These are phyloP conservation scores for Corniculantispora saksenae DNA, from an alignment of 2,329 filamentous ascomycete species.

Conservation along the genomic window DNA sequence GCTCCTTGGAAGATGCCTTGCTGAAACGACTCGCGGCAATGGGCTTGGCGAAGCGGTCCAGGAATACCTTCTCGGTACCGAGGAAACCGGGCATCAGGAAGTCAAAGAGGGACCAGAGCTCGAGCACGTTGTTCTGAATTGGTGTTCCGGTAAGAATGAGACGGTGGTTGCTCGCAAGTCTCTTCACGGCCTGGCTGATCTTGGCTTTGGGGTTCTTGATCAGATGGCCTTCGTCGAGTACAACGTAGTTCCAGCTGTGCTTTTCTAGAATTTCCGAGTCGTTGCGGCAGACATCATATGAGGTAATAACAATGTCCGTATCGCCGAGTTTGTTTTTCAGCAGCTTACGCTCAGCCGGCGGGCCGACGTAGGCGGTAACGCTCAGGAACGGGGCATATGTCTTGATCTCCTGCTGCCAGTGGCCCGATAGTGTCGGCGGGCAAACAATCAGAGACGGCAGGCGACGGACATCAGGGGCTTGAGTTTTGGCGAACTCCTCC, in stretches of 20 bases:
- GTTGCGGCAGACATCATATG: slow-evolving; percentile 96
- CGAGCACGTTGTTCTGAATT: slow-evolving; percentile 96
- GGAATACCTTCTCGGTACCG: slow-evolving; percentile 90
- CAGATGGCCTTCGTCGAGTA: slow-evolving; percentile 93
- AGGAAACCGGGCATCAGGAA: slow-evolving; percentile 99
- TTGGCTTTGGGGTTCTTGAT: slow-evolving; percentile 99
- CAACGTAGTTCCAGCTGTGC: slow-evolving; percentile 94
- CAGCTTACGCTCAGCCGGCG: slow-evolving; percentile 75
- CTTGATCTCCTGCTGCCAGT: slow-evolving; percentile 98
- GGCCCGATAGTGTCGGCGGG: slow-evolving; percentile 91
- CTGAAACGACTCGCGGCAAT: slow-evolving; percentile 93
- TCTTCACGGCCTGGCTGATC: slow-evolving; percentile 90
- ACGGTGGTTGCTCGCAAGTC: slow-evolving; percentile 85
- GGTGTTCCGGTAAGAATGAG: slow-evolving; percentile 95
- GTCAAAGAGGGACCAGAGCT: slow-evolving; percentile 97
- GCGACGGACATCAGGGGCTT: slow-evolving; percentile 73
- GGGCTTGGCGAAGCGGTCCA: slow-evolving; percentile 91
- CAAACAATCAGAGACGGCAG: slow-evolving; percentile 94
- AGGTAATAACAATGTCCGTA: slow-evolving; percentile 93
- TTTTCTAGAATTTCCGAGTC: slow-evolving; percentile 82
- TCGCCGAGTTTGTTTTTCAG: slow-evolving; percentile 69
- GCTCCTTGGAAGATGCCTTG: slow-evolving; percentile 97
- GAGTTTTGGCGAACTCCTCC: slow-evolving; percentile 84
- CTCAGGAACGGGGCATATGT: slow-evolving; percentile 93
- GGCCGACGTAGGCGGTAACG: slow-evolving; percentile 87